Evolutionary conservation across 2,329 filamentous ascomycete species (phyloP).

Genomic region (Fusarium circinatum): DNA sequence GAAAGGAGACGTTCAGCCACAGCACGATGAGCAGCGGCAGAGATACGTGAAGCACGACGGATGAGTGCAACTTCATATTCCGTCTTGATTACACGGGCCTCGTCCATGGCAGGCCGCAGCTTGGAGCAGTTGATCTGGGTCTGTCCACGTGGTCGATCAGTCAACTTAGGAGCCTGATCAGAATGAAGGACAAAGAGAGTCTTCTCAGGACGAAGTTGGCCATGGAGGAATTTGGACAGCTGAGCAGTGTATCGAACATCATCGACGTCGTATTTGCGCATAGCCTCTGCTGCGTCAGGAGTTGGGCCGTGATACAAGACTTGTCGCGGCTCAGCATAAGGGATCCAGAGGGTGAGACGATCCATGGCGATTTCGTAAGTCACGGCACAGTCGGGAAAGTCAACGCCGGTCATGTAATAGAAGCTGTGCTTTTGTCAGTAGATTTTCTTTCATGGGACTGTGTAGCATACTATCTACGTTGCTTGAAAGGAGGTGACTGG

Average conservation of each 20-base stretch:
- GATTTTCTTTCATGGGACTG: neutral
- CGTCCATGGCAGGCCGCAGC: constrained; percentile 79
- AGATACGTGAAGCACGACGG: constrained; percentile 82
- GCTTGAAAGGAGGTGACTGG: constrained; percentile 64
- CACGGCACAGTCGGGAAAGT: constrained; percentile 64
- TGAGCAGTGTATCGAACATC: constrained; percentile 70
- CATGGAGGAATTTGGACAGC: constrained; percentile 58
- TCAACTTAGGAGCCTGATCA: constrained; percentile 51
- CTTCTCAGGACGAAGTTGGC: constrained; percentile 53
- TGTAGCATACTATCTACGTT: constrained; percentile 65
- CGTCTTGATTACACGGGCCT: constrained; percentile 83
- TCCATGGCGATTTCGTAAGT: constrained; percentile 70
- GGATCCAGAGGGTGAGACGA: constrained; percentile 77
- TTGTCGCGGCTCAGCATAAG: constrained; percentile 70
- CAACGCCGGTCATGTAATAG: constrained; percentile 66
- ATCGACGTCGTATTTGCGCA: constrained; percentile 74
- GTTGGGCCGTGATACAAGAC: constrained; percentile 73
- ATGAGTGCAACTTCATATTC: constrained; percentile 87
- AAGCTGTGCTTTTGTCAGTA: constrained; percentile 54
- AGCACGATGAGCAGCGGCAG: constrained; percentile 77
- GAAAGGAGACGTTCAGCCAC: constrained; percentile 72
- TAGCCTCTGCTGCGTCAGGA: constrained; percentile 69
- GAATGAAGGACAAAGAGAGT: constrained; percentile 59
- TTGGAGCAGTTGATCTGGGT: constrained; percentile 59
- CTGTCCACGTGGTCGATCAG: constrained; percentile 51